Evolutionary conservation across 495 filamentous ascomycete genomes (phyloP).

Genomic region (Xylaria nigripes): DNA sequence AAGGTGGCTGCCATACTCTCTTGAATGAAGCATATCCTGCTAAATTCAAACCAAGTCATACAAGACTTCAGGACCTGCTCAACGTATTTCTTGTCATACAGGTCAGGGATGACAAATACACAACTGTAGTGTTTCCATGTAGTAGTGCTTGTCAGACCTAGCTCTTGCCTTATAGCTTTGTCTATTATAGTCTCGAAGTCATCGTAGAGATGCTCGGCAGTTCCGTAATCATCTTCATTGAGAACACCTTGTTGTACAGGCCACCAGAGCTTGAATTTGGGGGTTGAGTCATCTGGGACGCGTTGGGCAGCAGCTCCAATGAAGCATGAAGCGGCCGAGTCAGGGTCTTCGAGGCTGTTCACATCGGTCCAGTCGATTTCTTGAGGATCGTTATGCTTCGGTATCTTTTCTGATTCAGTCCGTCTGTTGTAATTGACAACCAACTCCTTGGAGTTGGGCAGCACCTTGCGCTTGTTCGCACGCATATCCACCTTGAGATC

Average conservation of each 20-base stretch:
- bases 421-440: slow-evolving; percentile 87
- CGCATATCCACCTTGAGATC: slow-evolving; percentile 88
- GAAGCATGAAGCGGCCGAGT: slow-evolving; percentile 57
- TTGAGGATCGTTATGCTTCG: slow-evolving; percentile 86
- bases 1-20: slow-evolving; percentile 92
- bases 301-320: slow-evolving; percentile 74
- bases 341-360: slow-evolving; percentile 41
- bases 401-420: slow-evolving; percentile 71
- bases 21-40: slow-evolving; percentile 83
- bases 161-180: slow-evolving; percentile 71
- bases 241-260: slow-evolving; percentile 79
- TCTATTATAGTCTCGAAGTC: slow-evolving; percentile 84
- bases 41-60: slow-evolving; percentile 81
- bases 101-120: slow-evolving; percentile 89
- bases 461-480: slow-evolving; percentile 78
- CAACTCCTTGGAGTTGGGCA: slow-evolving; percentile 92
- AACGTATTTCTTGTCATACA: slow-evolving; percentile 91
- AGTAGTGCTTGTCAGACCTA: slow-evolving; percentile 66
- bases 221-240: slow-evolving; percentile 81
- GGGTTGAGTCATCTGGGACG: slow-evolving; percentile 81
- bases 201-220: slow-evolving; percentile 64
- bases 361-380: slow-evolving; percentile 94
- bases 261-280: slow-evolving; percentile 86
- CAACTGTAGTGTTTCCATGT: slow-evolving; percentile 88
- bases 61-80: slow-evolving; percentile 73